Evolutionary conservation across 768 basidiomycete genomes (phyloP), one percentile per base, ranked within the genome.

Genomic region (Mycena venus): DNA sequence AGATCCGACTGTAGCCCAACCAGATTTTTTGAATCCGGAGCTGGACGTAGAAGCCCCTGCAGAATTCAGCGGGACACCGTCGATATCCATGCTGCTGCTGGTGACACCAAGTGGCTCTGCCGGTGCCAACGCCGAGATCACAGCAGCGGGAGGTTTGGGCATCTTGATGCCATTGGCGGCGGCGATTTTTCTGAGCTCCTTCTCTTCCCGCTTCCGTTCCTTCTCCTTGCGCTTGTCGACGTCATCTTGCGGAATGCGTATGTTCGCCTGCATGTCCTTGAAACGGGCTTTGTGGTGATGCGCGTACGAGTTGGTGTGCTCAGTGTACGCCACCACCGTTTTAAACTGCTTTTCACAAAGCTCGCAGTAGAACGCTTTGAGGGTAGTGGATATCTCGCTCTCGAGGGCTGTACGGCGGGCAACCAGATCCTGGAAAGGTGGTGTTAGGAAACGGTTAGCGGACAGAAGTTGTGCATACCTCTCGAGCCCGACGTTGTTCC

Each of bases 331-430:
- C 0, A 94, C 91, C 23, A 96, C 94, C 60, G 89, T 96, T 81
- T 92, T 89, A 84, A 96, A 96, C 81, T 96, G 95, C 81, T 96
- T 96, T 74, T 95, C 94, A 85, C 95, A 96, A 23, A 95, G 88
- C 29, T 87, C 83, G 81, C 95, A 96, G 80, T 95, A 96, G 83
- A 96, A 96, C 11, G 94, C 88, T 36, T 88, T 88, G 58, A 96
- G 87, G 6, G 91, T 91, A 59, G 87, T 87, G 1, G 89, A 90
- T 34, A 96, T 90, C 80, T 96, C 94, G 31, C 86, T 88, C 77
- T 91, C 88, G 47, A 95, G 84, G 12, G 93, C 93, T 12, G 87
- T 89, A 73, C 89, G 90, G 61, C 90, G 91, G 15, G 93, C 93
- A 1, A 90, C 94, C 1, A 79, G 75, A 73, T 91, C 91, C 95